Conservation (phyloP, 2,329 filamentous ascomycete species). For the Clonostachys byssicola region DNA sequence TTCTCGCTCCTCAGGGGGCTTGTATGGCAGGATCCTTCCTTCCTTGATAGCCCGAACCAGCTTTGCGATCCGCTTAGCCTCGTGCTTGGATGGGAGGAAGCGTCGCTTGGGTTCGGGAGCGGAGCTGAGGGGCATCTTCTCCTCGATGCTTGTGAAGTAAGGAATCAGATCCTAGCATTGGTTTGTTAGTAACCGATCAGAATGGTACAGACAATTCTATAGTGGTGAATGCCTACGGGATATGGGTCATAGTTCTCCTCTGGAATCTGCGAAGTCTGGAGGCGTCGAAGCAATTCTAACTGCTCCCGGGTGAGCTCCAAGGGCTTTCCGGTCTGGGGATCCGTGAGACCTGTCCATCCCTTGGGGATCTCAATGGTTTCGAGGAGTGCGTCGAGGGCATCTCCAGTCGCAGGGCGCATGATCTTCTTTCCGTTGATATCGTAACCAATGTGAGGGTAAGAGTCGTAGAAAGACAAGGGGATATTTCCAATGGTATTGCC, state of each 20-base stretch:
- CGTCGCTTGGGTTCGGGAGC: conserved; percentile 94
- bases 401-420: conserved; percentile 88
- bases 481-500: conserved; percentile 95
- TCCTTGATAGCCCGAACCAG: conserved; percentile 93
- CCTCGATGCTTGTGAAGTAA: conserved; percentile 86
- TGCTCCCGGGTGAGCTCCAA: conserved; percentile 84
- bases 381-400: conserved; percentile 87
- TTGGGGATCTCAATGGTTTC: conserved; percentile 97
- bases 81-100: conserved; percentile 94
- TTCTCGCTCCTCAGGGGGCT: conserved; percentile 62
- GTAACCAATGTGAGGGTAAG: conserved; percentile 97
- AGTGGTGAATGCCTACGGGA: conserved; percentile 48
- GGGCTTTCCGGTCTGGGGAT: conserved; percentile 90
- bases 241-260: conserved; percentile 91
- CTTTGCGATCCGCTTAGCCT: conserved; percentile 95
- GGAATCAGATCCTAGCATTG: conserved; percentile 69
- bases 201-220: not conserved
- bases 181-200: not conserved
- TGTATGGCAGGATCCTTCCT: conserved; percentile 89
- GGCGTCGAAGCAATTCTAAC: conserved; percentile 78
- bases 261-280: conserved; percentile 85
- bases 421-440: conserved; percentile 99
- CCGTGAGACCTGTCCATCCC: conserved; percentile 94
- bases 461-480: conserved; percentile 90
- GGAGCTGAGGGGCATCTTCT: conserved; percentile 91